Evolutionary conservation across 228 moss, liverwort and hornwort species (phyloP), one percentile per base, ranked within the genome.

Genomic region (Sphagnum fallax): DNA sequence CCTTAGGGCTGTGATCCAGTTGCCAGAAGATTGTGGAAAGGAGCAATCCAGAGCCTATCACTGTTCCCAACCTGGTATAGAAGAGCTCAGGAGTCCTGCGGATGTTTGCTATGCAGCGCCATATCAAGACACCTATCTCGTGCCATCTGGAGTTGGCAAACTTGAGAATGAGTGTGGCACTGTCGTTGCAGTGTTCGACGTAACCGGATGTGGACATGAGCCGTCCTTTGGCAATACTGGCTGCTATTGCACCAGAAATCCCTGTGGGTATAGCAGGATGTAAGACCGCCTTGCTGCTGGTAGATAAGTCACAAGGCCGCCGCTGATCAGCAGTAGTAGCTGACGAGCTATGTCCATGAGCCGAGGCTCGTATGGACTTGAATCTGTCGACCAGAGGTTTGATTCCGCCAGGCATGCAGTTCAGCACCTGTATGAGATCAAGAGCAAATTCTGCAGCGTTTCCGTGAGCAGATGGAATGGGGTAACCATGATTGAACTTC

Each of bases 1-100:
- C 90, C 65, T 83, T 82, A 4, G 85, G 83, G 4, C 89, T 80
- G 50, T 79, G 76, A 68, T 92, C 95, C 49, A 95, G 74, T 61
- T 77, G 81, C 95, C 95, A 95, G 82, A 95, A 95, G 67, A 95
- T 81, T 50, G 90, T 90, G 49, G 90, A 90, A 65, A 95, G 72
- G 16, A 95, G 82, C 53, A 92, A 62, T 49, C 87, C 90, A 15
- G 90, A 87, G 51, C 90, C 70, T 5, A 81, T 78, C 6, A 92
- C 90, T 6, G 88, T 86, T 62, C 81, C 76, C 74, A 92, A 75
- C 77, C 95, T 79, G 62, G 82, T 83, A 52, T 87, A 66, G 76
- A 85, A 92, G 51, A 95, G 87, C 75, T 90, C 95, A 13, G 92
- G 95, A 55, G 92, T 95, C 50, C 95, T 85, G 55, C 77, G 82